A percentile compares a stretch with the other conserved stretches of the same genome.
Conservation (phyloP, 768 basidiomycete species). For the Russula brevipes region DNA sequence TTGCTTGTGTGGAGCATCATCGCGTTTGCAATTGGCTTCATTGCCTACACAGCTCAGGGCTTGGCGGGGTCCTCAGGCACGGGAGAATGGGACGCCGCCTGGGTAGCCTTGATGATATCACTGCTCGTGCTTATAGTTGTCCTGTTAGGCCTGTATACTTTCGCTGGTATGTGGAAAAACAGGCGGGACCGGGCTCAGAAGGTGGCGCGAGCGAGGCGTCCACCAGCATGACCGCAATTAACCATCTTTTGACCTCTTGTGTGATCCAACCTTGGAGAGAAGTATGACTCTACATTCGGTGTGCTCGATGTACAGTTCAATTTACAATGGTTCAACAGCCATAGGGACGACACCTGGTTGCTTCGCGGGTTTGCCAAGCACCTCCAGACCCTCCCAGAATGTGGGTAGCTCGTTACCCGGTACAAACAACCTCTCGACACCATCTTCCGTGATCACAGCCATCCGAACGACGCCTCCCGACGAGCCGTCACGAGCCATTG, state of each 20-base stretch:
- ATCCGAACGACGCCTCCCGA: constrained; percentile 97
- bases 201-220: not conserved
- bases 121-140: constrained; percentile 38
- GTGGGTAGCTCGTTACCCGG: constrained; percentile 84
- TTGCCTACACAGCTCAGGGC: constrained; percentile 42
- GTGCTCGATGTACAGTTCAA: constrained; percentile 3
- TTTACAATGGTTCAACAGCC: constrained; percentile 38
- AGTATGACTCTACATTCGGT: not conserved
- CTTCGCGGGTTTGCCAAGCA: constrained; percentile 41
- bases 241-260: not conserved
- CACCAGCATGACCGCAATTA: not conserved
- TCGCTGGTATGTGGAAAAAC: constrained; percentile 47
- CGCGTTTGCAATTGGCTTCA: constrained; percentile 42
- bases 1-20: constrained; percentile 54
- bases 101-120: constrained; percentile 40
- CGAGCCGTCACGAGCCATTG: constrained; percentile 97
- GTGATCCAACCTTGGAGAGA: not conserved
- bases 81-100: constrained; percentile 34
- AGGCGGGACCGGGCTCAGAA: constrained; percentile 4
- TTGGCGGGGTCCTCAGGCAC: constrained; percentile 26
- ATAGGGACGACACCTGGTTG: constrained; percentile 37
- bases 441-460: constrained; percentile 92
- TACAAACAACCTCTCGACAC: constrained; percentile 87
- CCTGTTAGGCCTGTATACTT: constrained; percentile 41
- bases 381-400: constrained; percentile 85